Evolutionary conservation across 805 yeast genomes (phyloP).

Genomic region (Tanozyma kutaoensis): DNA sequence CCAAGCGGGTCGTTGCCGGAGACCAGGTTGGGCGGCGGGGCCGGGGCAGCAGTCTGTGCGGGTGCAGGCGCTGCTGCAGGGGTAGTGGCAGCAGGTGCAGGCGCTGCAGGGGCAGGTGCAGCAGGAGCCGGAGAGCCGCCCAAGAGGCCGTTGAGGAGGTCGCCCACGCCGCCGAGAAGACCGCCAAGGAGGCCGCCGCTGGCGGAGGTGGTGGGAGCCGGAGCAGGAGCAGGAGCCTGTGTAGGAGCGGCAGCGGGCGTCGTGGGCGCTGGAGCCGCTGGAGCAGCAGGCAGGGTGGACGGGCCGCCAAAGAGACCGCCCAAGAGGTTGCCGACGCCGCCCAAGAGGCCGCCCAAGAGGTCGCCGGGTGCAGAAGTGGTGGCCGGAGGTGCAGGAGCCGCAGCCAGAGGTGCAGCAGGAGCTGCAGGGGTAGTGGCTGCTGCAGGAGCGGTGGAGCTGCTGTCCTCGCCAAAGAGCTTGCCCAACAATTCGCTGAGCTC

Average conservation of each 20-base stretch:
- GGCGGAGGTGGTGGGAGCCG: neutral
- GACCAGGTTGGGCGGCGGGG: conserved; percentile 1
- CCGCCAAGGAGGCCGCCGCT: conserved; percentile 2
- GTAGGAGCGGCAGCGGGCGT: neutral
- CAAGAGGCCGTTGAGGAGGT: neutral
- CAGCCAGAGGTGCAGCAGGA: neutral
- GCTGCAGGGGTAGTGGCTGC: neutral
- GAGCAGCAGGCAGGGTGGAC: conserved; percentile 1
- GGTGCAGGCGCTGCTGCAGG: conserved; percentile 1
- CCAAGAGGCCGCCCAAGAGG: conserved; percentile 1
- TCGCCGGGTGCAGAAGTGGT: conserved; percentile 1
- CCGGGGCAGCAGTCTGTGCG: neutral
- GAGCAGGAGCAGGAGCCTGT: neutral
- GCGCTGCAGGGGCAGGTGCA: neutral
- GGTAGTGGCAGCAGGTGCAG: neutral
- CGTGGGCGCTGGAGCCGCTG: neutral
- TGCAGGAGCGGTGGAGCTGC: too few relatives aligned
- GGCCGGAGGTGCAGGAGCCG: neutral
- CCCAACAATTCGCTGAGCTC: too few relatives aligned
- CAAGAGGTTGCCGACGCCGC: conserved; percentile 1
- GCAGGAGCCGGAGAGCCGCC: neutral
- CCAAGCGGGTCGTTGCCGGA: neutral
- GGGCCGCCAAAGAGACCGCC: conserved; percentile 4
- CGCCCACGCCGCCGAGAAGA: conserved; percentile 1
- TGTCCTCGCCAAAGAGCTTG: too few relatives aligned